These are phyloP conservation scores for Magnolia changhungtana DNA, from an alignment of 164 flowering plant species.

Conservation along the genomic window DNA sequence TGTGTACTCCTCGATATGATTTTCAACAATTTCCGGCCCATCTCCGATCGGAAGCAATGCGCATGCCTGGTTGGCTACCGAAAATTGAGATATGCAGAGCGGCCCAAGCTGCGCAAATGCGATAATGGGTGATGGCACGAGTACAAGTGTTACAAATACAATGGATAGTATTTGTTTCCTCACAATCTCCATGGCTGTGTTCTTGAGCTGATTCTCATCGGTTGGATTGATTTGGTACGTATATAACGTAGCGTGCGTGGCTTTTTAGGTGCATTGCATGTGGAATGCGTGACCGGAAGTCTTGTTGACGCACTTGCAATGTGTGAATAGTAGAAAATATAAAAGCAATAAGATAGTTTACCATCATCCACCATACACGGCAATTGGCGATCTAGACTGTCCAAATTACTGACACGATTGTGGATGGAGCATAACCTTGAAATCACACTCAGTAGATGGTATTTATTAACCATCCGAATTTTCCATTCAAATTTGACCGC, in stretches of 20 bases:
- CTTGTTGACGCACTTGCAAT: not conserved
- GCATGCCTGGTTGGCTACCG: not conserved
- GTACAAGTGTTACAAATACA: not conserved
- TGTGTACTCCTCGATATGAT: not conserved
- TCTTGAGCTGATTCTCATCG: not conserved
- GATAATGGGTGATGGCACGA: not conserved
- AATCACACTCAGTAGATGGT: no score
- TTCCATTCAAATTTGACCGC: no score
- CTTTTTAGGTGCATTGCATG: not conserved
- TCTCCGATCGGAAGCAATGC: not conserved
- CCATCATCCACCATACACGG: no score
- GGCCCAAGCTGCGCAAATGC: not conserved
- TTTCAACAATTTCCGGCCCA: not conserved
- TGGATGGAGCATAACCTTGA: no score
- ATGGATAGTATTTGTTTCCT: not conserved
- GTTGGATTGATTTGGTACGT: not conserved
- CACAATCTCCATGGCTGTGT: not conserved
- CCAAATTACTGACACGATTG: no score
- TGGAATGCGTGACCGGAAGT: not conserved
- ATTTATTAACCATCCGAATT: no score
- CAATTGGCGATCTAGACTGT: no score
- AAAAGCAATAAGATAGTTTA: no score
- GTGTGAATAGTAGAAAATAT: not conserved
- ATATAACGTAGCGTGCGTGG: not conserved
- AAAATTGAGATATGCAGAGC: not conserved